Evolutionary conservation across 805 yeast species (phyloP), one percentile per base, ranked within the genome.

Genomic region (Ogataea sp.): DNA sequence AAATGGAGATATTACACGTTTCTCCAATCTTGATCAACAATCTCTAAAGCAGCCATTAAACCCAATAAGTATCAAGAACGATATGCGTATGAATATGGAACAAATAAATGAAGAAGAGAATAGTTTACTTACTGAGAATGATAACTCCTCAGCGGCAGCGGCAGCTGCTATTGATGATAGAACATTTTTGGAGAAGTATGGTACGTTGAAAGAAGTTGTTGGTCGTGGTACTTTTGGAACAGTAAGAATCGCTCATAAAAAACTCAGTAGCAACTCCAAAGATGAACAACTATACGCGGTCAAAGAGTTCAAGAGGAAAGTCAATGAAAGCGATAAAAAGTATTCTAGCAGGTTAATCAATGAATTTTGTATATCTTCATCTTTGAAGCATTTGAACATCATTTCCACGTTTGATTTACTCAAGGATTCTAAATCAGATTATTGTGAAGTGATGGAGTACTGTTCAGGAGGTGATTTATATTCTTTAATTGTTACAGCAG

Each of bases 151-250:
- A n/a, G n/a, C n/a, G n/a, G n/a, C n/a, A n/a, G n/a, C n/a, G n/a
- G n/a, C n/a, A n/a, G n/a, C n/a, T n/a, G n/a, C n/a, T n/a, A 55
- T 55, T 40, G 75, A 69, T 51, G 53, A 65, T 27, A 53, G 77
- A 36, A 76, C 89, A 9, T 83, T 90, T 58, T 82, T 78, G 8
- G 89, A 88, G 50, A 84, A 89, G 56, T 90, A 90, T 58, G 98
- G 98, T 32, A 73, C 83, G 38, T 90, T 97, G 58, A 96, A 87
- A 61, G 97, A 90, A 58, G 85, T 89, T 36, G 75, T 93, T 46
- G 98, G 98, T 20, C 74, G 84, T 38, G 97, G 97, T 17, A 80
- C 96, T 0, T 90, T 84, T 65, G 98, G 98, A 16, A 86, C 87
- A 34, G 97, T 90, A 17, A 70, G 96, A 44, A 76, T 93, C 5